phyloP scores from a whole-genome alignment of 106 monocot genomes.

The Dendrobium huoshanense region DNA sequence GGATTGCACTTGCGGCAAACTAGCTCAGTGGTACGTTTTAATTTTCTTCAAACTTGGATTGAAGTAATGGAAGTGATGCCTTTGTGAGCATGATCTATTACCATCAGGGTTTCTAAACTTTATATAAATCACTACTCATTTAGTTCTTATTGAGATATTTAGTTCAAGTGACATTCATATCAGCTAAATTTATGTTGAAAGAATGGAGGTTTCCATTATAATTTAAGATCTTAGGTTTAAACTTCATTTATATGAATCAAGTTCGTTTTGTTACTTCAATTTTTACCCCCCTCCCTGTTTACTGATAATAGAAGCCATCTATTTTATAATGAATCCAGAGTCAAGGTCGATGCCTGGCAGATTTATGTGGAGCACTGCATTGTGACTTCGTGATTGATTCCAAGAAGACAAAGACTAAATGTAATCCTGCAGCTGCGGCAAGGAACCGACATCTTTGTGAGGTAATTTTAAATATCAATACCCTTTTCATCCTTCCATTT shows the following conservation, averaged over 20 bases:
- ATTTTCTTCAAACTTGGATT: not conserved
- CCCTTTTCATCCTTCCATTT: not conserved
- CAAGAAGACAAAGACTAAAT: slow-evolving; percentile 78
- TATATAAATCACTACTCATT: not conserved
- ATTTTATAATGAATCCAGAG: slow-evolving; percentile 33
- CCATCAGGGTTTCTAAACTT: not conserved
- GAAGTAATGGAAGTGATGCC: not conserved
- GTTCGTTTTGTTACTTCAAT: not conserved
- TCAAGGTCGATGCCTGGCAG: slow-evolving; percentile 81
- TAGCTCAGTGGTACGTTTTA: not conserved
- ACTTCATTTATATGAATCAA: not conserved
- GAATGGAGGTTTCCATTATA: not conserved
- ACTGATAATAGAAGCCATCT: not conserved
- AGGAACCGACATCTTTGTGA: slow-evolving; percentile 93
- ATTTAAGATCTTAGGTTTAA: not conserved
- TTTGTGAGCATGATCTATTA: not conserved
- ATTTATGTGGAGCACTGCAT: slow-evolving; percentile 92
- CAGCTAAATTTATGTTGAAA: not conserved
- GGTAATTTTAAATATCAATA: slow-evolving; percentile 31
- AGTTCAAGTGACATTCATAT: not conserved
- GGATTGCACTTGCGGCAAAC: not conserved
- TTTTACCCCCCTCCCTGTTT: not conserved
- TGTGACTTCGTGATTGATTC: slow-evolving; percentile 66
- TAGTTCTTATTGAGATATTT: not conserved
- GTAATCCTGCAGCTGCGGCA: slow-evolving; percentile 86